These are phyloP conservation scores for Purpureocillium lavendulum DNA, from an alignment of 2,329 filamentous ascomycete genomes.

Conservation along the genomic window DNA sequence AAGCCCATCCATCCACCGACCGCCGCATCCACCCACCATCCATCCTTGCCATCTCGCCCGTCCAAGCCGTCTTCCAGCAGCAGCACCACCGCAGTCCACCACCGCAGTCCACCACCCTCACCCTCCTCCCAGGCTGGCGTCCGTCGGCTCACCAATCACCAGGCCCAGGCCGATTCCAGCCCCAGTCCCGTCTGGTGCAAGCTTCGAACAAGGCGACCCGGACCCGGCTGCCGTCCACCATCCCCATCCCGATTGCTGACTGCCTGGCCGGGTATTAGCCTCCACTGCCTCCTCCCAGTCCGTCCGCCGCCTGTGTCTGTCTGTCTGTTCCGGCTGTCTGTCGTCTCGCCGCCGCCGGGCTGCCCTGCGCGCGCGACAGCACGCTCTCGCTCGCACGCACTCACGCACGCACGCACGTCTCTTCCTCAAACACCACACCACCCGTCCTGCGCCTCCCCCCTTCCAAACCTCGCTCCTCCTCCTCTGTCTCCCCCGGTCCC, in stretches of 20 bases:
- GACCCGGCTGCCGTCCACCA: conserved; percentile 1
- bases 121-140: not conserved
- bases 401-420: too few species aligned
- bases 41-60: not conserved
- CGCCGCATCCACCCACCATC: conserved; percentile 1
- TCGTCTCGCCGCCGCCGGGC: too few species aligned
- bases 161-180: not conserved
- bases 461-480: too few species aligned
- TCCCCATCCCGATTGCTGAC: too few species aligned
- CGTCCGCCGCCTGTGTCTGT: too few species aligned
- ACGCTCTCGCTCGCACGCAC: too few species aligned
- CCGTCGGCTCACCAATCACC: not conserved
- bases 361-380: too few species aligned
- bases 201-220: conserved; percentile 4
- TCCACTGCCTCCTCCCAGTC: not conserved
- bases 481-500: too few species aligned
- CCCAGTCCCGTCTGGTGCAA: conserved; percentile 8
- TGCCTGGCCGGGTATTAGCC: not conserved
- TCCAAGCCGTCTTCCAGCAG: not conserved
- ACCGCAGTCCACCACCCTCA: not conserved
- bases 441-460: too few species aligned
- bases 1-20: not conserved
- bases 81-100: too few species aligned
- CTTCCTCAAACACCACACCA: too few species aligned
- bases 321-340: too few species aligned